Percentiles rank a stretch among this genome's conserved stretches.
phyloP scores from a whole-genome alignment of 805 yeast genomes.

The Lachancea sp. region DNA sequence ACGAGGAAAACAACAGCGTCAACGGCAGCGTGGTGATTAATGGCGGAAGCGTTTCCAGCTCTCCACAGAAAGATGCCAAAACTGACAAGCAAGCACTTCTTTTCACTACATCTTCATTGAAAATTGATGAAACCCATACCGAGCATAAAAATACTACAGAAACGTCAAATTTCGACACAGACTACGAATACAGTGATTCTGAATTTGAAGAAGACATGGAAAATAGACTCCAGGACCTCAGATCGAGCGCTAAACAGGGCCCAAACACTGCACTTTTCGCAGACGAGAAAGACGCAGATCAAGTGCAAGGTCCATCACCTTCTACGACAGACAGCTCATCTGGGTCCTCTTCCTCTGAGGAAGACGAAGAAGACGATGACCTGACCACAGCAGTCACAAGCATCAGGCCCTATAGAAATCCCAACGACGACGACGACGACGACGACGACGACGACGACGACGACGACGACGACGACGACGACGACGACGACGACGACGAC shows the following conservation, averaged over 20 bases:
- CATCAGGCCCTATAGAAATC: neutral
- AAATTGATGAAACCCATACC: neutral
- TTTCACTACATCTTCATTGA: neutral
- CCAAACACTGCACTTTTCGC: neutral
- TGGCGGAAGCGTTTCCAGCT: neutral
- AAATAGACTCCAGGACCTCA: constrained; percentile 19
- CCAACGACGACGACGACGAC: constrained; percentile 8
- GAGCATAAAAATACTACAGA: constrained; percentile 1
- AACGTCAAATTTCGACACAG: constrained; percentile 8
- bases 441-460: constrained; percentile 14
- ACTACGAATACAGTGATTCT: constrained; percentile 31
- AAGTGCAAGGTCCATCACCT: neutral
- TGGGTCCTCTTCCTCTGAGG: too few species aligned
- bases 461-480: constrained; percentile 16
- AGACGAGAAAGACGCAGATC: neutral
- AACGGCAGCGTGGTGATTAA: constrained; percentile 30
- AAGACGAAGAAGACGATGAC: constrained; percentile 3
- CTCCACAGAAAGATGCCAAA: neutral
- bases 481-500: constrained; percentile 9
- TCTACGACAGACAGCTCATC: too few species aligned
- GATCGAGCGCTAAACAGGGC: constrained; percentile 2
- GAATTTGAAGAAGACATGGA: constrained; percentile 33
- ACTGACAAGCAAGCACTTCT: neutral
- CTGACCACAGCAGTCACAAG: constrained; percentile 1
- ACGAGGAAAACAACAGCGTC: constrained; percentile 16